Evolutionary conservation across 306 rosid genomes (phyloP).

Genomic region (Benincasa hispida): DNA sequence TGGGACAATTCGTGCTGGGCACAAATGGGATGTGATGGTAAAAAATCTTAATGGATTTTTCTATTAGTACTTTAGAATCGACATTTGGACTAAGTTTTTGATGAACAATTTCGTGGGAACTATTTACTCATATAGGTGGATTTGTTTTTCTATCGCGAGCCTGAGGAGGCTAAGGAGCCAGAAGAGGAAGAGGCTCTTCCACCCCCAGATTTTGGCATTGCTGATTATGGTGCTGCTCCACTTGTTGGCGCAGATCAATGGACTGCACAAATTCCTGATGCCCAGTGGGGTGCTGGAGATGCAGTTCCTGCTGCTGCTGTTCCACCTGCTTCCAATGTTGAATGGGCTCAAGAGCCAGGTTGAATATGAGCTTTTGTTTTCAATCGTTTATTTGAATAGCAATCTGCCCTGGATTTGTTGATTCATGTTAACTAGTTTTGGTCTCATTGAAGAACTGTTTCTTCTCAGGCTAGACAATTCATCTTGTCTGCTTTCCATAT

Average conservation of each 20-base stretch:
- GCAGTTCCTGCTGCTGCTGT: not conserved
- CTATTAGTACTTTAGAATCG: not conserved
- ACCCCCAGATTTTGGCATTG: conserved; percentile 37
- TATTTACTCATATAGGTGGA: conserved; percentile 40
- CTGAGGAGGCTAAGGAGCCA: conserved; percentile 60
- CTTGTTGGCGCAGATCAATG: conserved; percentile 22
- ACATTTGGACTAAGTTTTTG: not conserved
- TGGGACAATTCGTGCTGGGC: conserved; percentile 57
- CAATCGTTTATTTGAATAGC: not conserved
- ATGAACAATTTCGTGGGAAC: too few species aligned
- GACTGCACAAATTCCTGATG: conserved; percentile 22
- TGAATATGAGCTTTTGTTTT: not conserved
- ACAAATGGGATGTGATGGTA: conserved; percentile 92
- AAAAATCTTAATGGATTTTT: not conserved
- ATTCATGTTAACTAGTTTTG: not conserved
- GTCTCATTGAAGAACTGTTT: not conserved
- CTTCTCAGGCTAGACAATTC: not conserved
- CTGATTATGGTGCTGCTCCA: conserved; percentile 32
- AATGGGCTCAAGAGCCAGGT: conserved; percentile 32
- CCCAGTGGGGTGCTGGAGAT: conserved; percentile 24
- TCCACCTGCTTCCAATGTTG: conserved; percentile 9
- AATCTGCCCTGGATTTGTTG: not conserved
- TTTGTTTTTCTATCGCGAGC: conserved; percentile 81
- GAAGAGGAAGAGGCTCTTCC: conserved; percentile 58
- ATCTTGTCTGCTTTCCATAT: not conserved